Percentiles rank a stretch among this genome's conserved stretches.
phyloP scores from a whole-genome alignment of 768 basidiomycete genomes.

The Calocybe cyanea region DNA sequence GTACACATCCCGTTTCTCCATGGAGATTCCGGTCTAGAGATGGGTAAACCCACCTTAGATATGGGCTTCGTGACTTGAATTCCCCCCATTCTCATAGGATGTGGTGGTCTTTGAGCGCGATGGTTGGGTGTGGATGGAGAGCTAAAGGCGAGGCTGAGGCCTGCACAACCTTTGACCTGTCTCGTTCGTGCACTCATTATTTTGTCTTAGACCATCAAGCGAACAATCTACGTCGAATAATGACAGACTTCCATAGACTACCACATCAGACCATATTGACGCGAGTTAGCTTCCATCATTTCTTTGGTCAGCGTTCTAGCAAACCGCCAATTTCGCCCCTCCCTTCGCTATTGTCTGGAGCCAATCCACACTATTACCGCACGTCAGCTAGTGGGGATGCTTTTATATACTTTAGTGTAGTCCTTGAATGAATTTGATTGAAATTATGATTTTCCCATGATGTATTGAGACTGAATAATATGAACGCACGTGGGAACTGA shows the following conservation, averaged over 20 bases:
- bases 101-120: slow-evolving; percentile 23
- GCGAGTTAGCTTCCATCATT: too few relatives aligned
- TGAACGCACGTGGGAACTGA: slow-evolving; percentile 11
- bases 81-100: slow-evolving; percentile 16
- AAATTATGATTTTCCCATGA: too few relatives aligned
- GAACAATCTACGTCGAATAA: background rate
- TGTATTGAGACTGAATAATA: background rate
- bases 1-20: slow-evolving; percentile 62
- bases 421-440: background rate
- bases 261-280: slow-evolving; percentile 5
- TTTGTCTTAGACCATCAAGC: background rate
- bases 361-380: background rate
- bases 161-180: slow-evolving; percentile 2
- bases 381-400: background rate
- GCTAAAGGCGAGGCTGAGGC: slow-evolving; percentile 89
- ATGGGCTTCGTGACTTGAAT: slow-evolving; percentile 24
- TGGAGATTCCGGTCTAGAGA: slow-evolving; percentile 29
- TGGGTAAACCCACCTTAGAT: slow-evolving; percentile 32
- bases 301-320: too few relatives aligned
- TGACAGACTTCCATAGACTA: slow-evolving; percentile 1
- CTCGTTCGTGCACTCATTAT: slow-evolving; percentile 1
- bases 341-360: background rate
- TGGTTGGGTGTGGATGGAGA: slow-evolving; percentile 72
- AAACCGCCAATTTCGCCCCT: too few relatives aligned
- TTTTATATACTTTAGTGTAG: background rate